phyloP scores from a whole-genome alignment of 2,329 filamentous ascomycete genomes.

The Penicillium sp. region DNA sequence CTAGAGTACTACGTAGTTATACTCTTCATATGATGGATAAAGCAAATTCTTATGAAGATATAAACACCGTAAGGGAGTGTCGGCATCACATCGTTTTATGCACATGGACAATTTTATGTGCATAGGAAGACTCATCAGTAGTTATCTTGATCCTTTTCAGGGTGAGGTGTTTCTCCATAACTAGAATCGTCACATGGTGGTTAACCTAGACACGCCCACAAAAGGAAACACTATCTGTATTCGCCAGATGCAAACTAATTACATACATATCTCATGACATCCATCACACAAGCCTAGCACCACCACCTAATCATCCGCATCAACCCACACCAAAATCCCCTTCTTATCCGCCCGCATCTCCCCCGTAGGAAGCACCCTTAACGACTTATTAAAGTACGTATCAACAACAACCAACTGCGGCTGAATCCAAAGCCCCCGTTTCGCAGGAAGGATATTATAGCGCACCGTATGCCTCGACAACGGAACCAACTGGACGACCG shows the following conservation, averaged over 20 bases:
- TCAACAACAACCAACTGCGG: constrained; percentile 81
- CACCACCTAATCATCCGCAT: constrained; percentile 43
- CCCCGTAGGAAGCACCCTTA: constrained; percentile 80
- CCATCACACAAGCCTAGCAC: no score
- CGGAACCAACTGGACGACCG: constrained; percentile 79
- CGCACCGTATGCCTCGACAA: constrained; percentile 75
- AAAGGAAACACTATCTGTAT: background rate
- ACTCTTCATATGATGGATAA: background rate
- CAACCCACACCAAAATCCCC: constrained; percentile 53
- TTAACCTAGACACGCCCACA: background rate
- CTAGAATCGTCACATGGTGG: background rate
- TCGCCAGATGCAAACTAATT: constrained; percentile 1
- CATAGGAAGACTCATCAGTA: background rate
- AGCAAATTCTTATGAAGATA: background rate
- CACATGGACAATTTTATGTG: background rate
- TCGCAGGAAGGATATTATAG: constrained; percentile 74
- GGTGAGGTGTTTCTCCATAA: background rate
- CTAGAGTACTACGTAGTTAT: background rate
- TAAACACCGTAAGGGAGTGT: background rate
- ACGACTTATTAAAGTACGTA: constrained; percentile 89
- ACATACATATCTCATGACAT: background rate
- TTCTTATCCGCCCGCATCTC: constrained; percentile 66
- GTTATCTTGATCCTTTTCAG: no score
- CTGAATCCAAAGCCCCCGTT: constrained; percentile 69
- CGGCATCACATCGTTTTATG: background rate